Percentiles rank a stretch among this genome's conserved stretches.
These are phyloP conservation scores for Diplodia sapinea DNA, from an alignment of 2,329 filamentous ascomycete genomes.

Conservation along the genomic window DNA sequence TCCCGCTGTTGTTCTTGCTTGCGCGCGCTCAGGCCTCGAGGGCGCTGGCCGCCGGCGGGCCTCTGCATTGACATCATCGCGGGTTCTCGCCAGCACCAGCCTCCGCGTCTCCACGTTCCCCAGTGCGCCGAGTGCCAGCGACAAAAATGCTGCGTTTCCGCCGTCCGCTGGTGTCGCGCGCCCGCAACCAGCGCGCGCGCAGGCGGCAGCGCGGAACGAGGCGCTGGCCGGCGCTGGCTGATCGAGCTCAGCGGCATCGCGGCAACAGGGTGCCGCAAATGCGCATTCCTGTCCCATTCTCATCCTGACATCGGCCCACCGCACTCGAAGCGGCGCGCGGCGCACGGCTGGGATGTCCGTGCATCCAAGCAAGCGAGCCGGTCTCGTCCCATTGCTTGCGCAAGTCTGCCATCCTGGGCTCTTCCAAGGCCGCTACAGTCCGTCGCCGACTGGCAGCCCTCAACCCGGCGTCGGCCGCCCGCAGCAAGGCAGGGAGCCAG, in stretches of 20 bases:
- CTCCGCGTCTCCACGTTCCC: conserved; percentile 23
- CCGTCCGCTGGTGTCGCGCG: neutral
- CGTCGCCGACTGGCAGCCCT: conserved; percentile 6
- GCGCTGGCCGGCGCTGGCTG: conserved; percentile 19
- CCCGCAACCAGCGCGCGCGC: conserved; percentile 12
- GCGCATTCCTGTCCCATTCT: conserved; percentile 24
- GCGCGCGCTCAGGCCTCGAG: conserved; percentile 10
- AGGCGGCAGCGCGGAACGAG: conserved; percentile 23
- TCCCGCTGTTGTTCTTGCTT: conserved; percentile 15
- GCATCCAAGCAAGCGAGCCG: conserved; percentile 23
- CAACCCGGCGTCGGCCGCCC: conserved; percentile 23
- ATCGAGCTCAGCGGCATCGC: conserved; percentile 19
- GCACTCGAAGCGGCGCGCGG: conserved; percentile 25
- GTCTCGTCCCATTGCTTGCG: conserved; percentile 22
- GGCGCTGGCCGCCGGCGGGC: conserved; percentile 5
- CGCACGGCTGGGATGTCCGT: conserved; percentile 26
- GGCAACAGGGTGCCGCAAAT: conserved; percentile 20
- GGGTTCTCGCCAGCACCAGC: conserved; percentile 8
- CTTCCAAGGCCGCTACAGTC: conserved; percentile 28
- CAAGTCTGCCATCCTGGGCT: conserved; percentile 15
- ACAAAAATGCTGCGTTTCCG: neutral
- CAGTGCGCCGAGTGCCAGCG: neutral
- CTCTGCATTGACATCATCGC: conserved; percentile 29
- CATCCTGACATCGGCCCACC: conserved; percentile 28
- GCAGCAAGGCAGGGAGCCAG: conserved; percentile 21